Base-by-base conservation (phyloP, 345 rosid species). In the Eucalyptus shirleyi region DNA sequence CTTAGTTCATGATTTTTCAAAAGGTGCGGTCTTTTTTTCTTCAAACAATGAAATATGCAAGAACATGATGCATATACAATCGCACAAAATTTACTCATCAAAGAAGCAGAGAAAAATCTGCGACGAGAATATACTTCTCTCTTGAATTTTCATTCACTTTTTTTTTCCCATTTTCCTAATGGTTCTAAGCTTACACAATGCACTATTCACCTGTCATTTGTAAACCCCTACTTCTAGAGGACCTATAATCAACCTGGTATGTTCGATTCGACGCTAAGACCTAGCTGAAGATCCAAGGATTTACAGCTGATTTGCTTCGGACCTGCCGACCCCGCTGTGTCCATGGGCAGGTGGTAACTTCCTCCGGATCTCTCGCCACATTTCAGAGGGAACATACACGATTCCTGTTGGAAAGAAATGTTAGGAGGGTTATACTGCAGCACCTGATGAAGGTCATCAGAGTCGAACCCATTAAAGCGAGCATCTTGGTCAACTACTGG, bases 281-380 rank as follows among this genome's bases (percentile, higher is more conserved):
- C 95, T 45, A 97, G 90, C 83, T 95, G 95, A 81, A 97, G 97
- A 95, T 97, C 98, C 95, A 95, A 90, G 69, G 96, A 87, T 88
- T 95, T 93, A 89, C 93, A 92, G 88, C 88, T 55, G 21, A 88
- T 91, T 89, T 91, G 93, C 89, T 93, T 96, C 28, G 95, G 80
- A 90, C 88, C 89, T 83, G 95, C 89, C 88, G 88, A 92, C 91
- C 94, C 86, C 28, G 92, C 91, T 77, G 94, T 91, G 90, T 92
- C 91, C 77, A 91, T 56, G 89, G 91, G 91, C 62, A 90, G 92
- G 47, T 77, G 28, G 83, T 77, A 37, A 19, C 47, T 77, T 77
- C 83, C 83, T 77, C 28, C 83, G 47, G 83, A 77, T 37, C 45
- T 77, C 28, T 77, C 83, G 45, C 47, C 47, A 12, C 37, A 92